A percentile compares a stretch with the other conserved stretches of the same genome.
Evolutionary conservation across 1,284 basidiomycete species (phyloP).

Genomic region (Paramarasmius palmivorus): DNA sequence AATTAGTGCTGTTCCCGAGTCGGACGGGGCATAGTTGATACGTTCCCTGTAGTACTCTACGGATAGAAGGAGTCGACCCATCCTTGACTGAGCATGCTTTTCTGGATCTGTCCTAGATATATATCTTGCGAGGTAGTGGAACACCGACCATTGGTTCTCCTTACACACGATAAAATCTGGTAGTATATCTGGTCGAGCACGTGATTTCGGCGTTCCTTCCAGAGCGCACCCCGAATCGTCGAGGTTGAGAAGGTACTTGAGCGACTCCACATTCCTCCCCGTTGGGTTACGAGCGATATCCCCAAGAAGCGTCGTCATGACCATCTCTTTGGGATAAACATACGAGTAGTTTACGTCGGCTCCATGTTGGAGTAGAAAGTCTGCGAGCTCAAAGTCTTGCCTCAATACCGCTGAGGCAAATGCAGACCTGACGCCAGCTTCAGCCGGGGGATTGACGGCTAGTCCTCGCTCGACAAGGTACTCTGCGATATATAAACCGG

Average conservation of each 20-base stretch:
- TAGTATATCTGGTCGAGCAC: neutral
- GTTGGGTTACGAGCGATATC: conserved; percentile 3
- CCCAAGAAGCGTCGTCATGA: conserved; percentile 2
- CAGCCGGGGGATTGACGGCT: conserved; percentile 2
- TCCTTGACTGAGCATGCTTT: conserved; percentile 1
- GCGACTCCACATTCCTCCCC: conserved; percentile 4
- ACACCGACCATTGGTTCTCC: neutral
- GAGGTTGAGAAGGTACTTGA: conserved; percentile 4
- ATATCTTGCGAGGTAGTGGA: conserved; percentile 1
- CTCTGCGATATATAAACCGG: conserved; percentile 7
- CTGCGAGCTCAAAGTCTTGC: conserved; percentile 9
- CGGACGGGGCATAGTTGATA: neutral
- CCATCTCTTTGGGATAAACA: neutral
- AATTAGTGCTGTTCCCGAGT: neutral
- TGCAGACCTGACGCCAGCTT: neutral
- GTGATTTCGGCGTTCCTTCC: neutral
- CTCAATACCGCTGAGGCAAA: conserved; percentile 6
- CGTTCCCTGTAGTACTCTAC: neutral
- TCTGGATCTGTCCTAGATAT: neutral
- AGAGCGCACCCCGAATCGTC: neutral
- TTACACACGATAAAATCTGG: conserved; percentile 6
- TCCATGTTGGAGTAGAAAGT: conserved; percentile 3
- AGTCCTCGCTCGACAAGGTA: conserved; percentile 8
- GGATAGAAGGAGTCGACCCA: conserved; percentile 2
- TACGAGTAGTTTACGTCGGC: conserved; percentile 9